Evolutionary conservation across 257 asterid genomes (phyloP).

Genomic region (Solanum medicagineum): DNA sequence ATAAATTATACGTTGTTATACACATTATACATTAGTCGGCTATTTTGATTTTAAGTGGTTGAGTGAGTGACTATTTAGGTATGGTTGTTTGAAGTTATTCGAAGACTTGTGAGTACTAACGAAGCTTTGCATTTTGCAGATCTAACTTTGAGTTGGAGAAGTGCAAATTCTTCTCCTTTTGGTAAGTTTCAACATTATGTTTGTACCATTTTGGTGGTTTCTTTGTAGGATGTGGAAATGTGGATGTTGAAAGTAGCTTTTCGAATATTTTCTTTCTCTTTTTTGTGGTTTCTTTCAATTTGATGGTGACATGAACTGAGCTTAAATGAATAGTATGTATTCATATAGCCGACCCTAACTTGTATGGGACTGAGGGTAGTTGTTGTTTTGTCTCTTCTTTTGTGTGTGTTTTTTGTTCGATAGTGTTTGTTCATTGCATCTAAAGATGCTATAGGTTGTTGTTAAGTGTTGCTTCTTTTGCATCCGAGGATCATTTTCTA

Average conservation of each 20-base stretch:
- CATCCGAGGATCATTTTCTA: neutral
- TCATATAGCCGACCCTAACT: neutral
- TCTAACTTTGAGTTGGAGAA: neutral
- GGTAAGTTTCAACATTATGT: neutral
- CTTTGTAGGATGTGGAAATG: neutral
- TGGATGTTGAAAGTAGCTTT: neutral
- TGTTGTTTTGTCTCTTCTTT: neutral
- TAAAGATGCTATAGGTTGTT: neutral
- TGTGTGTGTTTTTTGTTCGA: neutral
- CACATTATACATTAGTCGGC: neutral
- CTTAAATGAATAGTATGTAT: neutral
- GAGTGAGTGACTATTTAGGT: neutral
- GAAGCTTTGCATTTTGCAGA: neutral
- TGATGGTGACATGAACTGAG: neutral
- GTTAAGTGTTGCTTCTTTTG: neutral
- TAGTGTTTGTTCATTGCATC: neutral
- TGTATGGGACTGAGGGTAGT: neutral
- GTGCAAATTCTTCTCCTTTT: neutral
- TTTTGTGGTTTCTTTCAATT: neutral
- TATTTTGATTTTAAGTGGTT: neutral
- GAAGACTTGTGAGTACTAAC: neutral
- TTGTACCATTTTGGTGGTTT: neutral
- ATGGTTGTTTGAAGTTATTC: neutral
- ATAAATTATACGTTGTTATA: neutral
- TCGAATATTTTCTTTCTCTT: too few species aligned